A percentile compares a stretch with the other conserved stretches of the same genome.
Evolutionary conservation across 1,139 yeast species (phyloP).

Genomic region (Blastobotrys elegans): DNA sequence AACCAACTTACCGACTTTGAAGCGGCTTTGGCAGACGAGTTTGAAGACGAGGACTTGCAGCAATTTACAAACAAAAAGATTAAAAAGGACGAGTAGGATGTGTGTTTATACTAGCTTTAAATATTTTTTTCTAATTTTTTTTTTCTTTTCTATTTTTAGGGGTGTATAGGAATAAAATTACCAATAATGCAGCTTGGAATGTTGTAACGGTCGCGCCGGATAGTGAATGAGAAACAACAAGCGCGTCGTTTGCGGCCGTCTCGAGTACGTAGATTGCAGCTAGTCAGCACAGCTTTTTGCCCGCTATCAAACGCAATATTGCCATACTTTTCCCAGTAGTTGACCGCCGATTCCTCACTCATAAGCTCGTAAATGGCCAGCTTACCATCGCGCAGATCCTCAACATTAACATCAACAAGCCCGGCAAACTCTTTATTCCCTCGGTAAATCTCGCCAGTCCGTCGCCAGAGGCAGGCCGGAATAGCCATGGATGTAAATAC

Average conservation of each 20-base stretch:
- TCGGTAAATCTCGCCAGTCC: constrained; percentile 93
- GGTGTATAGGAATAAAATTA: constrained; percentile 81
- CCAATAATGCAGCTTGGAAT: constrained; percentile 97
- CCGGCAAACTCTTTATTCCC: constrained; percentile 97
- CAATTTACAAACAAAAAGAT: constrained; percentile 38
- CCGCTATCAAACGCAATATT: constrained; percentile 95
- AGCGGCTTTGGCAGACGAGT: constrained; percentile 73
- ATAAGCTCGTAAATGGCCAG: constrained; percentile 88
- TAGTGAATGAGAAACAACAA: constrained; percentile 93
- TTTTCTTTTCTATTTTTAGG: constrained; percentile 15
- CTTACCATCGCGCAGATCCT: constrained; percentile 88
- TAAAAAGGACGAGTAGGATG: not conserved
- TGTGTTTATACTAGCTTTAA: not conserved
- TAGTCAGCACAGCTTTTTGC: constrained; percentile 89
- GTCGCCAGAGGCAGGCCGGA: constrained; percentile 96
- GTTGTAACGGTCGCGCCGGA: constrained; percentile 86
- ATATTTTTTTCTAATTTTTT: not conserved
- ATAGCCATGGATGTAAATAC: constrained; percentile 97
- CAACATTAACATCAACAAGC: constrained; percentile 85
- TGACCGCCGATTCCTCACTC: constrained; percentile 97
- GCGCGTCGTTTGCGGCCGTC: constrained; percentile 79
- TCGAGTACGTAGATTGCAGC: constrained; percentile 79
- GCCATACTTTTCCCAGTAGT: constrained; percentile 97
- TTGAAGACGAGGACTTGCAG: constrained; percentile 55
- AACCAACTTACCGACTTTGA: constrained; percentile 58